Evolutionary conservation across 2,329 filamentous ascomycete species (phyloP).

Genomic region (Ramularia collo-cygni): DNA sequence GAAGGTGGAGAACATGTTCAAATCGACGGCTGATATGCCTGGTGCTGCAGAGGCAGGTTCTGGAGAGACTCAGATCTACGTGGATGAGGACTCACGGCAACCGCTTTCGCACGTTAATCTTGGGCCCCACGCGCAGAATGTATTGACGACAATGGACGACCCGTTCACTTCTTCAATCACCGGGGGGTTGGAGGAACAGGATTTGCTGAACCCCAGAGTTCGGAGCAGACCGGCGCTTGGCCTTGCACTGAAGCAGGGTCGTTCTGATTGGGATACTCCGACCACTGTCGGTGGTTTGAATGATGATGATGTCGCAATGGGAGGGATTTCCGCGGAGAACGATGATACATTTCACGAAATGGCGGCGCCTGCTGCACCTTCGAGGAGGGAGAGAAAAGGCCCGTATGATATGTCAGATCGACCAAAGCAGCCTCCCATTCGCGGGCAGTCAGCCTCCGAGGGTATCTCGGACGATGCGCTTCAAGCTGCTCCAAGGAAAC

Average conservation of each 20-base stretch:
- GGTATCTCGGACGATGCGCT: conserved; percentile 26
- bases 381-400: conserved; percentile 30
- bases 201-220: conserved; percentile 30
- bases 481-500: conserved; percentile 25
- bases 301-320: conserved; percentile 38
- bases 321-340: conserved; percentile 18
- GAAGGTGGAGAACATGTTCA: conserved; percentile 80
- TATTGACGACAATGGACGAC: conserved; percentile 27
- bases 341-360: conserved; percentile 29
- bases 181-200: conserved; percentile 25
- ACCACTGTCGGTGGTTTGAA: conserved; percentile 34
- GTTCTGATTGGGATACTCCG: conserved; percentile 40
- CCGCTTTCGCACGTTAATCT: conserved; percentile 12
- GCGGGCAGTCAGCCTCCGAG: conserved; percentile 36
- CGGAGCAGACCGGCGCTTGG: conserved; percentile 36
- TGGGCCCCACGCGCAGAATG: conserved; percentile 1
- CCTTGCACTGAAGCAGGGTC: conserved; percentile 16
- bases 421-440: conserved; percentile 31
- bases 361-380: conserved; percentile 41
- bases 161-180: conserved; percentile 36
- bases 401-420: conserved; percentile 23
- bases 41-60: conserved; percentile 30
- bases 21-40: conserved; percentile 57
- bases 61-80: conserved; percentile 23
- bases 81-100: conserved; percentile 22